Percentiles rank a stretch among this genome's conserved stretches.
Conservation (phyloP, 495 filamentous ascomycete species). For the Cairneyella variabilis region DNA sequence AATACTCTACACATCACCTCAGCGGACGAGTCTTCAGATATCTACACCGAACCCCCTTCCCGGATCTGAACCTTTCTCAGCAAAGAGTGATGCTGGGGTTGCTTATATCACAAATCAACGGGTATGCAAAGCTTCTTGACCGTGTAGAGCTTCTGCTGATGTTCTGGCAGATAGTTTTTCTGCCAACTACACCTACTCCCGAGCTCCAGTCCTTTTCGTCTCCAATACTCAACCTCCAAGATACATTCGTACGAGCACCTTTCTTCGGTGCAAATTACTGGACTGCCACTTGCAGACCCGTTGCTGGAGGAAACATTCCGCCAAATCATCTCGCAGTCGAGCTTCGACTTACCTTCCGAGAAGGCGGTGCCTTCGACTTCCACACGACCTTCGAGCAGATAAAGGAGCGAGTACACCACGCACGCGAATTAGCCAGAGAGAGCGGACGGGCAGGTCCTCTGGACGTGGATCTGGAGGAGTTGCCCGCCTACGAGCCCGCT, state of each 20-base stretch:
- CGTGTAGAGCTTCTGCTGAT: slow-evolving; percentile 6
- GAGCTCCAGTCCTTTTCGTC: slow-evolving; percentile 83
- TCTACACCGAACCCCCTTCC: slow-evolving; percentile 56
- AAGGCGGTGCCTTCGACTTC: slow-evolving; percentile 93
- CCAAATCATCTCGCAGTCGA: slow-evolving; percentile 68
- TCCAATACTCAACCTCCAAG: slow-evolving; percentile 78
- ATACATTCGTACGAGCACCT: slow-evolving; percentile 85
- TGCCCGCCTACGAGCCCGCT: slow-evolving; percentile 72
- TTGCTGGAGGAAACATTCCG: slow-evolving; percentile 80
- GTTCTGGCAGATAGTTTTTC: slow-evolving; percentile 71
- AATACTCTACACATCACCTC: slow-evolving; percentile 65
- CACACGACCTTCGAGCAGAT: slow-evolving; percentile 78
- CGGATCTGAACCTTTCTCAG: slow-evolving; percentile 50
- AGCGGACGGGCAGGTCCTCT: slow-evolving; percentile 18
- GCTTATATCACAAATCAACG: slow-evolving; percentile 88
- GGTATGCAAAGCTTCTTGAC: slow-evolving; percentile 46
- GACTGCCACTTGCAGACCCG: slow-evolving; percentile 74
- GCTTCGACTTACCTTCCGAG: slow-evolving; percentile 83
- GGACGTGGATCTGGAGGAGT: slow-evolving; percentile 69
- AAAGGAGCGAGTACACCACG: slow-evolving; percentile 77
- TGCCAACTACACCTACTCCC: slow-evolving; percentile 65
- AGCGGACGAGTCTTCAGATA: slow-evolving; percentile 62
- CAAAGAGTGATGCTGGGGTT: slow-evolving; percentile 56
- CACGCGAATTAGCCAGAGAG: slow-evolving; percentile 60
- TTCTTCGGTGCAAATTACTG: slow-evolving; percentile 97